phyloP scores from a whole-genome alignment of 2,329 filamentous ascomycete species.

The Penicillium sp. region DNA sequence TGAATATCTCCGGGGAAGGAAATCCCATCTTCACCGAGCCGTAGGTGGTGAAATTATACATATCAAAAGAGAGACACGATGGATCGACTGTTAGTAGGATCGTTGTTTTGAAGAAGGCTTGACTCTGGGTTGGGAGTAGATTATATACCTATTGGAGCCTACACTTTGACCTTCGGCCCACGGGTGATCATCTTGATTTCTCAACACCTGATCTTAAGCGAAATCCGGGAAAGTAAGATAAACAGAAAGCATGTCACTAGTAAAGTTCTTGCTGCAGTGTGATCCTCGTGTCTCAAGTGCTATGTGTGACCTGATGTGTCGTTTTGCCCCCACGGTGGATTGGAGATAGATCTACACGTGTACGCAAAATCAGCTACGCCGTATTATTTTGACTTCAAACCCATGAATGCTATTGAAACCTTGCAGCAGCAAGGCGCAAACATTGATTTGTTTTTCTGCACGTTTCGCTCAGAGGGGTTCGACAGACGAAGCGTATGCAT shows the following conservation, averaged over 20 bases:
- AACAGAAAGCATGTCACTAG: neutral
- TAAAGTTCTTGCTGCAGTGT: neutral
- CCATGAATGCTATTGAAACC: neutral
- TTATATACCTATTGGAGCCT: neutral
- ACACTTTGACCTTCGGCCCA: no score
- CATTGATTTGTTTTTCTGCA: neutral
- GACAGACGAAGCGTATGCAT: neutral
- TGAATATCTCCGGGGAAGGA: slow-evolving; percentile 4
- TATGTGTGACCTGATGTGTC: neutral
- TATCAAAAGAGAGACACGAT: neutral
- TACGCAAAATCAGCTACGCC: neutral
- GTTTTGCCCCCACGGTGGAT: neutral
- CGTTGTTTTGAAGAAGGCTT: neutral
- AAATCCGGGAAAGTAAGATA: neutral
- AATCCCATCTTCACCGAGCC: slow-evolving; percentile 2
- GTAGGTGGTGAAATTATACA: neutral
- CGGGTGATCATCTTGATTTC: no score
- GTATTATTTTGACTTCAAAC: neutral
- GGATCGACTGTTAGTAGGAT: neutral
- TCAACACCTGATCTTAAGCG: neutral
- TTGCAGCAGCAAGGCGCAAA: neutral
- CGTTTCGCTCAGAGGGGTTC: neutral
- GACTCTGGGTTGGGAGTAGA: neutral
- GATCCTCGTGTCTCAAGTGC: neutral
- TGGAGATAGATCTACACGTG: neutral